Percentiles rank a stretch among this genome's conserved stretches.
phyloP scores from a whole-genome alignment of 1,139 yeast species.

The Candida labiduridarum region DNA sequence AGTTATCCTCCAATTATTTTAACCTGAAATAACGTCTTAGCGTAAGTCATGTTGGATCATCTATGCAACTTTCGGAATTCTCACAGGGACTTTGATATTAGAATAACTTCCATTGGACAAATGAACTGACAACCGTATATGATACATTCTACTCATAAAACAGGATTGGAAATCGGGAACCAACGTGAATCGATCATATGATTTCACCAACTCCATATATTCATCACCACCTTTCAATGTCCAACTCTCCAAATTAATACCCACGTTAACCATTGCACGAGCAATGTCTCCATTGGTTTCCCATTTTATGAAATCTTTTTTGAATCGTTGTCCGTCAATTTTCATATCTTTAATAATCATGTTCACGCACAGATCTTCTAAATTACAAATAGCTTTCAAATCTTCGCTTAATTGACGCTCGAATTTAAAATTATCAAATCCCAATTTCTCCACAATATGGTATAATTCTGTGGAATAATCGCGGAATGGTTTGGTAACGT shows the following conservation, averaged over 20 bases:
- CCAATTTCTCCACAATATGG: slow-evolving; percentile 23
- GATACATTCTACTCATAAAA: no score
- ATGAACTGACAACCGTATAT: no score
- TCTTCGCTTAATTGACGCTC: slow-evolving; percentile 36
- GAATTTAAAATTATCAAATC: slow-evolving; percentile 28
- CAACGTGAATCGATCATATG: slow-evolving; percentile 26
- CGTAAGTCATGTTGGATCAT: no score
- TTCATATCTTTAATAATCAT: slow-evolving; percentile 22
- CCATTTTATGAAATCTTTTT: slow-evolving; percentile 9
- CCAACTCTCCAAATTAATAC: slow-evolving; percentile 14
- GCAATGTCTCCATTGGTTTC: slow-evolving; percentile 2
- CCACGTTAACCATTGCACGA: slow-evolving; percentile 12
- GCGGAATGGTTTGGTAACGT: slow-evolving; percentile 27
- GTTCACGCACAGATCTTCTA: slow-evolving; percentile 33
- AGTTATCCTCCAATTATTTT: no score
- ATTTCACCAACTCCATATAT: slow-evolving; percentile 1
- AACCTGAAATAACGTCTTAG: no score
- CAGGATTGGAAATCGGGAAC: slow-evolving; percentile 46
- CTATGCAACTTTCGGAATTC: no score
- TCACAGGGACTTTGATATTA: no score
- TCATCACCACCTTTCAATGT: slow-evolving; percentile 14
- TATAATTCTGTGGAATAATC: slow-evolving; percentile 23
- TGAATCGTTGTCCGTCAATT: slow-evolving; percentile 10
- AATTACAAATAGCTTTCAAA: slow-evolving; percentile 29
- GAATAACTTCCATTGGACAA: no score